phyloP scores from a whole-genome alignment of 371 early-diverging fungal genomes.

The Haplosporangium sp. region DNA sequence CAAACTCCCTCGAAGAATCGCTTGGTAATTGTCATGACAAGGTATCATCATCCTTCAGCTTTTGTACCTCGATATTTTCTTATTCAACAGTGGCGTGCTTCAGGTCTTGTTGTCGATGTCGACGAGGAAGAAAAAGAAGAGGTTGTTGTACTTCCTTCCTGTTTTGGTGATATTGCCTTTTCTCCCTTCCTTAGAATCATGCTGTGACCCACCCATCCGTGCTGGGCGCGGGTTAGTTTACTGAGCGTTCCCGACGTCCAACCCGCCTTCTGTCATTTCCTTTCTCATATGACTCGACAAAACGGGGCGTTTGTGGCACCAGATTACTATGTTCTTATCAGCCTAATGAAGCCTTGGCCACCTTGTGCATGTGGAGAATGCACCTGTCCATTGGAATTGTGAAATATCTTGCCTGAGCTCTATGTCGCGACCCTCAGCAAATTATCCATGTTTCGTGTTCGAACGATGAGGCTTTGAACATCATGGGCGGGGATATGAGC shows the following conservation, averaged over 20 bases:
- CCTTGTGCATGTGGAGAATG: background rate
- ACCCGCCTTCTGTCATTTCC: background rate
- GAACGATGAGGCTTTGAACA: too few species aligned
- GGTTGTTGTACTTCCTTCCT: slow-evolving; percentile 2
- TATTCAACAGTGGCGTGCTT: background rate
- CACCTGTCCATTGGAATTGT: background rate
- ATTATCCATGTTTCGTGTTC: too few species aligned
- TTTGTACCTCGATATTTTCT: background rate
- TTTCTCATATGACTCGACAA: background rate
- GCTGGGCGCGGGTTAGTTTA: background rate
- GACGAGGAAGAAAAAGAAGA: background rate
- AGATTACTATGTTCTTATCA: background rate
- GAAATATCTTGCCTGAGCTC: too few species aligned
- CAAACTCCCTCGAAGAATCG: too few species aligned
- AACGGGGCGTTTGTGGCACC: slow-evolving; percentile 1
- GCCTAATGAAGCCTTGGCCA: background rate
- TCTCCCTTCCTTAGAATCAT: background rate
- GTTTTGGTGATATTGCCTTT: slow-evolving; percentile 19
- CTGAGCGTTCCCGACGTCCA: background rate
- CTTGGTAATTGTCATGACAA: too few species aligned
- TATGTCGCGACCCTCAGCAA: too few species aligned
- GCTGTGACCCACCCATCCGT: background rate
- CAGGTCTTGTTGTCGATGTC: background rate
- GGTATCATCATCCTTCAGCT: too few species aligned
- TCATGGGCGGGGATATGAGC: too few species aligned